phyloP scores from a whole-genome alignment of 1,284 basidiomycete genomes.

The Microbotryum scabiosae region DNA sequence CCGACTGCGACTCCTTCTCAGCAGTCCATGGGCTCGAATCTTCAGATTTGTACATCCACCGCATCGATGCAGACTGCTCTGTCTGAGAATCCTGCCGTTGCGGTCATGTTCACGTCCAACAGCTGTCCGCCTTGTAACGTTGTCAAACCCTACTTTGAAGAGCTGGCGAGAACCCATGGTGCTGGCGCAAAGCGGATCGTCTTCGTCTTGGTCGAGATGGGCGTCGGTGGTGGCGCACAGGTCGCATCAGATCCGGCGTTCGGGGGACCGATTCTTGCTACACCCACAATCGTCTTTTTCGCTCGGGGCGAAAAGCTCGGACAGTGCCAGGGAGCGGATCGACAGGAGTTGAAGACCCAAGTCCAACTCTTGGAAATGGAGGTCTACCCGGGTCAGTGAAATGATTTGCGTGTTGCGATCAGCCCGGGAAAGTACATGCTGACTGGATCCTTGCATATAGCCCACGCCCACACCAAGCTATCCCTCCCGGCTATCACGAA shows the following conservation, averaged over 20 bases:
- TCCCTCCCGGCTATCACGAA: slow-evolving; percentile 20
- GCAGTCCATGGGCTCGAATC: slow-evolving; percentile 14
- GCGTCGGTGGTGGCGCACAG: slow-evolving; percentile 19
- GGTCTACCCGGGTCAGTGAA: slow-evolving; percentile 30
- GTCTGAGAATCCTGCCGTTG: slow-evolving; percentile 29
- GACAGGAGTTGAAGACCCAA: slow-evolving; percentile 34
- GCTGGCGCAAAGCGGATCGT: slow-evolving; percentile 24
- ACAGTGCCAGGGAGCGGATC: slow-evolving; percentile 37
- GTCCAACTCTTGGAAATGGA: slow-evolving; percentile 34
- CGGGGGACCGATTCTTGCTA: slow-evolving; percentile 32
- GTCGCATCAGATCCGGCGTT: slow-evolving; percentile 21
- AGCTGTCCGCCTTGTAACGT: slow-evolving; percentile 37
- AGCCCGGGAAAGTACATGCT: neutral
- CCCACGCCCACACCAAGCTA: slow-evolving; percentile 32
- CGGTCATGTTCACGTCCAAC: slow-evolving; percentile 38
- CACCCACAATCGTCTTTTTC: slow-evolving; percentile 39
- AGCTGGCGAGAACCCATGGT: slow-evolving; percentile 32
- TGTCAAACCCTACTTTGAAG: slow-evolving; percentile 37
- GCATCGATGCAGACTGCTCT: slow-evolving; percentile 30
- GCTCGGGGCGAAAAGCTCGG: slow-evolving; percentile 25
- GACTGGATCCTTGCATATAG: neutral
- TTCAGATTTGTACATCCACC: slow-evolving; percentile 30
- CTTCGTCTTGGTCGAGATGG: slow-evolving; percentile 38
- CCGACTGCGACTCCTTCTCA: neutral
- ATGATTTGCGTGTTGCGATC: neutral